phyloP scores from a whole-genome alignment of 164 flowering plant genomes.

The Vitis riparia region DNA sequence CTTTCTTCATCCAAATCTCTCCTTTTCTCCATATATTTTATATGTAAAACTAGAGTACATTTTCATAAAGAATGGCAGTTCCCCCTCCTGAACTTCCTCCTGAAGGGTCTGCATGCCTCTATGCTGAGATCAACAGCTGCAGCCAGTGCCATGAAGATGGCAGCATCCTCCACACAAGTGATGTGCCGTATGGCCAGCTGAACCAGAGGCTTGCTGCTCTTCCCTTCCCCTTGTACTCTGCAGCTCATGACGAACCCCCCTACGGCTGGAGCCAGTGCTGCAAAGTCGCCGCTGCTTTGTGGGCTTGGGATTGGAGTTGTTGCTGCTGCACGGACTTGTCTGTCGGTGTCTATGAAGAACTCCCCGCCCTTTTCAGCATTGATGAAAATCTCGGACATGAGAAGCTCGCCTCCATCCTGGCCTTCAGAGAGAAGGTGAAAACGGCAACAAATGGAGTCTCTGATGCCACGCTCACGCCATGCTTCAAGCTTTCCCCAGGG shows the following conservation, averaged over 20 bases:
- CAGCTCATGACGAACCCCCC: conserved; percentile 93
- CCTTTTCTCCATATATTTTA: too few species aligned
- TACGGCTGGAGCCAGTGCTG: conserved; percentile 40
- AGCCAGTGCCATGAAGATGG: conserved; percentile 93
- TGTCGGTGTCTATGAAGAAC: conserved; percentile 72
- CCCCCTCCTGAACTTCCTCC: conserved; percentile 48
- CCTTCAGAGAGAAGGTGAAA: conserved; percentile 69
- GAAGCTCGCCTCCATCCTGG: conserved; percentile 55
- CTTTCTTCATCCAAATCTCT: neutral
- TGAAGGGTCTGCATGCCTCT: conserved; percentile 82
- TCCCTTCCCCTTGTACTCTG: conserved; percentile 77
- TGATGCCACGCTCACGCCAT: conserved; percentile 80
- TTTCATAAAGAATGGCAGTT: conserved; percentile 38
- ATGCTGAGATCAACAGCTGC: conserved; percentile 92
- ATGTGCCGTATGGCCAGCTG: conserved; percentile 83
- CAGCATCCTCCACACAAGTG: conserved; percentile 89
- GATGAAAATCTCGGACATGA: conserved; percentile 68
- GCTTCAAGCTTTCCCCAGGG: conserved; percentile 98
- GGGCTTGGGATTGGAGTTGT: conserved; percentile 75
- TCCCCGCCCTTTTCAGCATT: conserved; percentile 86
- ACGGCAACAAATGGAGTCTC: conserved; percentile 68
- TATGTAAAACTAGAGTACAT: neutral
- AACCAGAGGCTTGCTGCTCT: conserved; percentile 77
- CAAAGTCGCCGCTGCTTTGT: conserved; percentile 77
- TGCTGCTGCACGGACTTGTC: conserved; percentile 42